These are phyloP conservation scores for Corylus heterophylla DNA, from an alignment of 306 rosid genomes.

Conservation along the genomic window DNA sequence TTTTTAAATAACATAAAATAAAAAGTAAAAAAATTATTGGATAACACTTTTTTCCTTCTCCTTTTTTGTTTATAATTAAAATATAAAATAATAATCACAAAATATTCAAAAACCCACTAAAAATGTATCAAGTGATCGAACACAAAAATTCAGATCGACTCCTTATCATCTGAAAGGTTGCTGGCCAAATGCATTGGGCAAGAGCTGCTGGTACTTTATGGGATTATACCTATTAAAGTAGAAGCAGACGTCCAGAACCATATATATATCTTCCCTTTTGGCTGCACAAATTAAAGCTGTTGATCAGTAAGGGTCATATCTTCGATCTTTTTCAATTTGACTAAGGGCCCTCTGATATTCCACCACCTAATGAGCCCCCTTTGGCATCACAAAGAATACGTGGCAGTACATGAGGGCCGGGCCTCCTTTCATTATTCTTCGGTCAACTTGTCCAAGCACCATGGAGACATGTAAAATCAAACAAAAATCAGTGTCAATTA, in stretches of 20 bases:
- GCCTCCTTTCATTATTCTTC: constrained; percentile 21
- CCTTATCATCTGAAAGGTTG: constrained; percentile 3
- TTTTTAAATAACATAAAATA: no score
- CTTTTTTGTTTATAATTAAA: no score
- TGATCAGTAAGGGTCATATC: constrained; percentile 11
- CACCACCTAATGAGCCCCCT: constrained; percentile 14
- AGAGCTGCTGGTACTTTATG: constrained; percentile 21
- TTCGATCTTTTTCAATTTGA: constrained; percentile 23
- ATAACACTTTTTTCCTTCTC: no score
- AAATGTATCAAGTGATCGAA: no score
- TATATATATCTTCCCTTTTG: constrained; percentile 1
- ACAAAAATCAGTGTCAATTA: constrained; percentile 27
- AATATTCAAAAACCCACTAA: no score
- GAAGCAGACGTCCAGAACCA: constrained; percentile 21
- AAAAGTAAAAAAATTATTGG: no score
- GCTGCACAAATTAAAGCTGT: constrained; percentile 22
- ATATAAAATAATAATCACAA: no score
- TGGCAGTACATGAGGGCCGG: constrained; percentile 29
- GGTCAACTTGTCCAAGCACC: constrained; percentile 42
- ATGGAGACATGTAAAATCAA: constrained; percentile 30
- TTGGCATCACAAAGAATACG: constrained; percentile 29
- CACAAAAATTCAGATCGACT: not conserved
- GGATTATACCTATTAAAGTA: constrained; percentile 17
- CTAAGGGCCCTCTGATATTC: constrained; percentile 24
- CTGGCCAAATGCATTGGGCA: constrained; percentile 15